phyloP scores from a whole-genome alignment of 164 flowering plant genomes.

The Umbilicus rupestris region DNA sequence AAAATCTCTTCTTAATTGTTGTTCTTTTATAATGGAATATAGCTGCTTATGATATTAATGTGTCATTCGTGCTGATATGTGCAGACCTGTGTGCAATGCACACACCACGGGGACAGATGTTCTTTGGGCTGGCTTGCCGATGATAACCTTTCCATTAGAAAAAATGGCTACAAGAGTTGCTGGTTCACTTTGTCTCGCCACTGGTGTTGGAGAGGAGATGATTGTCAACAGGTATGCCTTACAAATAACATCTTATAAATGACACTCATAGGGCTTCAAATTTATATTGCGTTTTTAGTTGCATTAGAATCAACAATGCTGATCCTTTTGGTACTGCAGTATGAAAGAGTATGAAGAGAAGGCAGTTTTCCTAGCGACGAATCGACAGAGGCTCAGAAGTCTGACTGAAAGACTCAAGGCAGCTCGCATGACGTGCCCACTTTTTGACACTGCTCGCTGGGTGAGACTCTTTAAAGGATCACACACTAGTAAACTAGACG shows the following conservation, averaged over 20 bases:
- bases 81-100: slow-evolving; percentile 91
- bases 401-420: slow-evolving; percentile 68
- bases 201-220: slow-evolving; percentile 95
- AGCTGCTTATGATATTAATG: not conserved
- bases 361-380: slow-evolving; percentile 70
- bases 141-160: slow-evolving; percentile 89
- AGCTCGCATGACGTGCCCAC: slow-evolving; percentile 72
- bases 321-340: slow-evolving; percentile 19
- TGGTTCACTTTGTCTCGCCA: slow-evolving; percentile 86
- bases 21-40: not conserved
- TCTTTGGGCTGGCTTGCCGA: slow-evolving; percentile 95
- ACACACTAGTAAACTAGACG: too few relatives aligned
- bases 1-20: slow-evolving; percentile 1
- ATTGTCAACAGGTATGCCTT: slow-evolving; percentile 64
- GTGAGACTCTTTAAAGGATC: too few relatives aligned
- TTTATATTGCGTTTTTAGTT: too few relatives aligned
- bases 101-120: slow-evolving; percentile 98
- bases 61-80: not conserved
- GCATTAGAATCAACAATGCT: not conserved
- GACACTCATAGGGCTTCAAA: too few relatives aligned
- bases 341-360: slow-evolving; percentile 86
- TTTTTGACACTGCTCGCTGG: slow-evolving; percentile 94
- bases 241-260: not conserved
- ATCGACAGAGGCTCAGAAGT: slow-evolving; percentile 62
- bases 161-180: slow-evolving; percentile 99